These are phyloP conservation scores for Ceratobasidium sp. DNA, from an alignment of 1,284 basidiomycete genomes.

Conservation along the genomic window DNA sequence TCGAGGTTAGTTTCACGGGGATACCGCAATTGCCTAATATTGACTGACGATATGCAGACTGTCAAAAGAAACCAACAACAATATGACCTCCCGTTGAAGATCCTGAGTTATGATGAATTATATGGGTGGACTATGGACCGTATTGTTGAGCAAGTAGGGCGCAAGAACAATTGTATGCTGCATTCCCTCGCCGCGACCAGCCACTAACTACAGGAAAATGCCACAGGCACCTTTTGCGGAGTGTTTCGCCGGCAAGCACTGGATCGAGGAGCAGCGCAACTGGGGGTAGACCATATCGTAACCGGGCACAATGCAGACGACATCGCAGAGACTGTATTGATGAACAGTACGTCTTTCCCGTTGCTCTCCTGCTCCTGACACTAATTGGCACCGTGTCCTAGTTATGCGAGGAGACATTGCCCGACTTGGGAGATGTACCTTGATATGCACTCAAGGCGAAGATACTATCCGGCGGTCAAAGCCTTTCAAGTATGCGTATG, in stretches of 20 bases:
- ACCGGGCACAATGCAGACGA: constrained; percentile 99
- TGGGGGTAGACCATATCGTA: constrained; percentile 96
- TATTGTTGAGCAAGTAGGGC: constrained; percentile 93
- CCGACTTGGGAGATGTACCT: constrained; percentile 90
- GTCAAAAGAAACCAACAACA: constrained; percentile 98
- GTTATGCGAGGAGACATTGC: constrained; percentile 98
- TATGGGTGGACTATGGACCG: constrained; percentile 99
- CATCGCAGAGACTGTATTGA: constrained; percentile 97
- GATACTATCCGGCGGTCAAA: constrained; percentile 97
- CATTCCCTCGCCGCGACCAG: neutral
- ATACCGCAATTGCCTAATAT: constrained; percentile 16
- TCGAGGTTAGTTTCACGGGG: constrained; percentile 73
- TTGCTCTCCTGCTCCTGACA: neutral
- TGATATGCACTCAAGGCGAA: constrained; percentile 92
- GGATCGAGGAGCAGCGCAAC: constrained; percentile 89
- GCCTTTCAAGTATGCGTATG: constrained; percentile 99
- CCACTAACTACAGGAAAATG: neutral
- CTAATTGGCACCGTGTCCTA: constrained; percentile 53
- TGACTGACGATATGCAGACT: constrained; percentile 66
- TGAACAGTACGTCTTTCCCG: constrained; percentile 85
- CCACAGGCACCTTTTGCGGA: constrained; percentile 88
- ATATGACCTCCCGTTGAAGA: constrained; percentile 95
- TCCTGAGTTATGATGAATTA: constrained; percentile 93
- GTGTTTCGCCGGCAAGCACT: constrained; percentile 97
- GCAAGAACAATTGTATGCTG: constrained; percentile 89